Evolutionary conservation across 2,329 filamentous ascomycete species (phyloP), one percentile per base, ranked within the genome.

Genomic region (Pseudogymnoascus sp.): DNA sequence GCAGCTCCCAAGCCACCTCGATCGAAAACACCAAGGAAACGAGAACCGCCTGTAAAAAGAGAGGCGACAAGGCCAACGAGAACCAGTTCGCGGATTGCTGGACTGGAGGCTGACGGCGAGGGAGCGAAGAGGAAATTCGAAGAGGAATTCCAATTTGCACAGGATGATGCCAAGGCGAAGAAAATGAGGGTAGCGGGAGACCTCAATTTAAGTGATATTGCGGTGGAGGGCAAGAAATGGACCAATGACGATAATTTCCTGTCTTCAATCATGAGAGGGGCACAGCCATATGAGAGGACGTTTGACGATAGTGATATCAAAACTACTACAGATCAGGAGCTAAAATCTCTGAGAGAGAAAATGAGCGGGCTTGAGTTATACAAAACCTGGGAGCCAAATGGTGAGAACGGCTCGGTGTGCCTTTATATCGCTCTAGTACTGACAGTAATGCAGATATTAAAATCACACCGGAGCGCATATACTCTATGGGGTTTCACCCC

Each of bases 401-500:
- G 91, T 89, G 77, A 66, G 82, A 75, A 57, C 10, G 8, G 26
- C 34, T 1, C 11, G 1, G 4, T 34, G 1, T 4, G 1, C 16
- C 5, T 18, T 34, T 7, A 34, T 34, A 34, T 4, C 5, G 0
- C 1, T 18, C 40, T 23, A 61, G 31, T 18, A 57, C 61, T 39
- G 14, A 47, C 40, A 12, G 65, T 63, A 64, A 21, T 6, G 34
- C 68, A 91, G 90, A 90, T 62, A 95, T 97, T 70, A 97, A 97
- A 73, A 87, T 97, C 60, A 93, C 90, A 0, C 93, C 92, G 0
- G 91, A 96, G 69, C 80, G 93, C 62, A 83, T 96, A 12, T 99
- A 97, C 72, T 83, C 90, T 0, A 85, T 97, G 70, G 86, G 88
- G 0, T 93, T 99, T 69, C 95, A 99, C 70, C 95, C 95, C 0